These are phyloP conservation scores for Rhizophagus sp. DNA, from an alignment of 192 early-diverging fungal species.

Conservation along the genomic window DNA sequence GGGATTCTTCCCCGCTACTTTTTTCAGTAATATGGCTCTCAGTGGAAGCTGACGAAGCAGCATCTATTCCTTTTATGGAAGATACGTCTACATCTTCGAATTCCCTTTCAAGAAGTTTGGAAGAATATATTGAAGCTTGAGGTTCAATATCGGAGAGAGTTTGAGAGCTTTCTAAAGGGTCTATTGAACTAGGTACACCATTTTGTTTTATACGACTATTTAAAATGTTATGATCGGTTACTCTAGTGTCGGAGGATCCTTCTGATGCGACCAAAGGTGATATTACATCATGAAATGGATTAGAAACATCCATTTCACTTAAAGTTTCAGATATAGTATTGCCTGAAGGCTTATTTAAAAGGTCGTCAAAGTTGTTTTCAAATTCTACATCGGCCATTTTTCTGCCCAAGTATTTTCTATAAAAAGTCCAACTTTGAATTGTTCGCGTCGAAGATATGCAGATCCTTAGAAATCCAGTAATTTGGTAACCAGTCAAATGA, in stretches of 20 bases:
- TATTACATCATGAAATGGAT: conserved; percentile 36
- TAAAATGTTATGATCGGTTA: not conserved
- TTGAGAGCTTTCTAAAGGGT: too few relatives aligned
- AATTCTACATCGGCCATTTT: not conserved
- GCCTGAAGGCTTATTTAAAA: conserved; percentile 18
- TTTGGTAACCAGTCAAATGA: too few relatives aligned
- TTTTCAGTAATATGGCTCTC: conserved; percentile 11
- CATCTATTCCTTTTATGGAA: conserved; percentile 2
- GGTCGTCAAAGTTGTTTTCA: conserved; percentile 37
- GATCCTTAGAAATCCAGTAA: too few relatives aligned
- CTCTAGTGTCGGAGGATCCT: not conserved
- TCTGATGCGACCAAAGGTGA: conserved; percentile 17
- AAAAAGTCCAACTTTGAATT: not conserved
- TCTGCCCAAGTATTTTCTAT: not conserved
- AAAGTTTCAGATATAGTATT: conserved; percentile 32
- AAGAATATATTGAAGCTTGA: too few relatives aligned
- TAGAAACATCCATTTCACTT: conserved; percentile 31
- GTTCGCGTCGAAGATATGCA: not conserved
- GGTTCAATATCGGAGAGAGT: too few relatives aligned
- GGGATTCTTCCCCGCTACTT: not conserved
- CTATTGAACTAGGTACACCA: not conserved
- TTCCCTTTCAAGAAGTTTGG: not conserved
- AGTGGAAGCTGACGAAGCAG: not conserved
- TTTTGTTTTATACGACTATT: not conserved
- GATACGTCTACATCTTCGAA: conserved; percentile 27